Evolutionary conservation across 805 yeast species (phyloP), one percentile per base, ranked within the genome.

Genomic region (Sugiyamaella americana): DNA sequence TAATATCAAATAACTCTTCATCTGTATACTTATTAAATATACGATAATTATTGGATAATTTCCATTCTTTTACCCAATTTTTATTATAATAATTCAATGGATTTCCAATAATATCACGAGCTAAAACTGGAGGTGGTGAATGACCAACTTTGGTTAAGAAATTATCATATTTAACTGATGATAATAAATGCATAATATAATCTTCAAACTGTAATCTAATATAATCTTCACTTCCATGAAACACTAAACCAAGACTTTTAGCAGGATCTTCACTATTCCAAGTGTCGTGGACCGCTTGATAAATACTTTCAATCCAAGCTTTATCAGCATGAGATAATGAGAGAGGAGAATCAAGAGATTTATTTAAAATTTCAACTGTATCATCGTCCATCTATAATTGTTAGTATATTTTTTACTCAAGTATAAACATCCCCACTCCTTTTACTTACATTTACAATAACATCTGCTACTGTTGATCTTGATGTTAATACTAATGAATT

Each of bases 121-220:
- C 57, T 52, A 58, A 55, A 55, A 50, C 53, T 41, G 66, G 67
- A 21, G 67, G 55, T 16, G 71, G 71, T 3, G 70, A 64, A 5
- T 58, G 59, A 10, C 65, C 68, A 44, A 67, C 68, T 44, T 56
- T 59, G 2, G 58, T 62, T 8, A 75, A 55, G 57, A 82, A 87
- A 42, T 73, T 78, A 53, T 75, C 75, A 56, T 81, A 84, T 62
- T 94, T 84, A 19, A 77, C 79, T 21, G 85, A 73, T 0, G 95
- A 72, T 20, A 91, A 62, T 52, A 93, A 62, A 8, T 94, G 87
- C 49, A 84, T 74, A 21, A 89, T 65, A 59, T 93, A 93, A 58
- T 89, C 97, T 60, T 93, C 98, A 64, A 91, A 89, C 57, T 81
- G 87, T 66, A 80, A 75, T 44, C 98, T 68, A 26, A 93, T 81